Evolutionary conservation across 306 rosid species (phyloP).

Genomic region (Citrullus amarus): DNA sequence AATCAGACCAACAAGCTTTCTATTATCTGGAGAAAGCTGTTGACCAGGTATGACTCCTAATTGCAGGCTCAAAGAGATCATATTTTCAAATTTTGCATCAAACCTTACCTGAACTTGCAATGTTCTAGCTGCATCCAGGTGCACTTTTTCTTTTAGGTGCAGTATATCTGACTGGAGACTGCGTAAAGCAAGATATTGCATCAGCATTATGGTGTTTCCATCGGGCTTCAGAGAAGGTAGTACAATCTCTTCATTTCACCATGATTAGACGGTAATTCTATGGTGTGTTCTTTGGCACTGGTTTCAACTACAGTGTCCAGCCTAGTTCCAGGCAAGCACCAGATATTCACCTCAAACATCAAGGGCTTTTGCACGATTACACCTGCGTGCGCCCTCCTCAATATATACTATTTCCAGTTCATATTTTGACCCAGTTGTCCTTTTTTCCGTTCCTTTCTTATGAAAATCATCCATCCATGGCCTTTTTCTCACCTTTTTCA

Average conservation of each 20-base stretch:
- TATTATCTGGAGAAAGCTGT: slow-evolving; percentile 89
- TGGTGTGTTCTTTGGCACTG: not conserved
- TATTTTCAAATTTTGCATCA: slow-evolving; percentile 8
- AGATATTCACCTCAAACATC: not conserved
- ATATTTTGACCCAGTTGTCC: not conserved
- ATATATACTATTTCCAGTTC: not conserved
- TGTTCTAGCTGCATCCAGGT: slow-evolving; percentile 79
- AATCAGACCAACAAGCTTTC: slow-evolving; percentile 83
- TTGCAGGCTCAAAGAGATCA: slow-evolving; percentile 11
- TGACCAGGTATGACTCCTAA: slow-evolving; percentile 56
- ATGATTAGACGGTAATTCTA: not conserved
- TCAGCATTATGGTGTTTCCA: slow-evolving; percentile 89
- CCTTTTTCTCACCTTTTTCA: not conserved
- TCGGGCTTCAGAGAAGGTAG: slow-evolving; percentile 88
- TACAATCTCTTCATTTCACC: not conserved
- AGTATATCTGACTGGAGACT: slow-evolving; percentile 81
- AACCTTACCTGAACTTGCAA: slow-evolving; percentile 27
- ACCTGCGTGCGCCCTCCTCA: not conserved
- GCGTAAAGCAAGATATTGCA: slow-evolving; percentile 60
- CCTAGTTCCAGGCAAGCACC: not conserved
- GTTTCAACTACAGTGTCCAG: not conserved
- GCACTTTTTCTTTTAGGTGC: slow-evolving; percentile 88
- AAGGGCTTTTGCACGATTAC: not conserved
- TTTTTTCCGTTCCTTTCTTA: not conserved
- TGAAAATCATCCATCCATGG: not conserved